Evolutionary conservation across 192 early-diverging fungal genomes (phyloP).

Genomic region (Dimargaris cristalligena): DNA sequence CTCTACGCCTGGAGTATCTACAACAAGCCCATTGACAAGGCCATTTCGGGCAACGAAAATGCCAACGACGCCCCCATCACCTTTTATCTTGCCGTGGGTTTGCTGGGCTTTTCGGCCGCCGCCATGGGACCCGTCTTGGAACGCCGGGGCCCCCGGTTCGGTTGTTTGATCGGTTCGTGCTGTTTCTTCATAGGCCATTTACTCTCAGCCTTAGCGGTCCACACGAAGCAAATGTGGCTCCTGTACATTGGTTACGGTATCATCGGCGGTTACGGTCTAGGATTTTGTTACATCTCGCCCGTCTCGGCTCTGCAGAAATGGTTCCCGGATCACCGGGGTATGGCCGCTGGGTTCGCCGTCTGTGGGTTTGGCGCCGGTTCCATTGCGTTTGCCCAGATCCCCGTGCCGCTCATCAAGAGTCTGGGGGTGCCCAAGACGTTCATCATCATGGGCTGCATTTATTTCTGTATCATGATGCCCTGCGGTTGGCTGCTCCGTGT

Average conservation of each 20-base stretch:
- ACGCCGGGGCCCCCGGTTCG: constrained; percentile 32
- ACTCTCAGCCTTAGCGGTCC: constrained; percentile 33
- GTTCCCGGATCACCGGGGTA: constrained; percentile 40
- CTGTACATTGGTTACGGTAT: constrained; percentile 48
- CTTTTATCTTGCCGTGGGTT: constrained; percentile 41
- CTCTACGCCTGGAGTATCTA: constrained; percentile 50
- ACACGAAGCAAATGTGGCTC: constrained; percentile 34
- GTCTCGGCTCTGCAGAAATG: constrained; percentile 42
- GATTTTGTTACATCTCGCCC: constrained; percentile 45
- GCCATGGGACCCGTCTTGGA: constrained; percentile 43
- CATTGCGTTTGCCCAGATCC: constrained; percentile 48
- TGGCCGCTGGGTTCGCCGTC: constrained; percentile 45
- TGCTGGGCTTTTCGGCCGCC: constrained; percentile 36
- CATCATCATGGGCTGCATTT: constrained; percentile 42
- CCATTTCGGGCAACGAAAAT: constrained; percentile 18
- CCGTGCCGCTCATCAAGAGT: constrained; percentile 34
- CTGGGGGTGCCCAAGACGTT: constrained; percentile 41
- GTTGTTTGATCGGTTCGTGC: constrained; percentile 25
- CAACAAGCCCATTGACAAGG: constrained; percentile 37
- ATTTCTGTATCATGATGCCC: constrained; percentile 39
- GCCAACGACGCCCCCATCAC: constrained; percentile 33
- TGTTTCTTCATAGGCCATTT: constrained; percentile 37
- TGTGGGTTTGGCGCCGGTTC: constrained; percentile 61
- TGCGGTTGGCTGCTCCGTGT: constrained; percentile 35
- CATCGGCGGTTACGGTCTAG: constrained; percentile 40